Evolutionary conservation across 169 alveolate species (phyloP).

Genomic region (Plasmodium knowlesi): DNA sequence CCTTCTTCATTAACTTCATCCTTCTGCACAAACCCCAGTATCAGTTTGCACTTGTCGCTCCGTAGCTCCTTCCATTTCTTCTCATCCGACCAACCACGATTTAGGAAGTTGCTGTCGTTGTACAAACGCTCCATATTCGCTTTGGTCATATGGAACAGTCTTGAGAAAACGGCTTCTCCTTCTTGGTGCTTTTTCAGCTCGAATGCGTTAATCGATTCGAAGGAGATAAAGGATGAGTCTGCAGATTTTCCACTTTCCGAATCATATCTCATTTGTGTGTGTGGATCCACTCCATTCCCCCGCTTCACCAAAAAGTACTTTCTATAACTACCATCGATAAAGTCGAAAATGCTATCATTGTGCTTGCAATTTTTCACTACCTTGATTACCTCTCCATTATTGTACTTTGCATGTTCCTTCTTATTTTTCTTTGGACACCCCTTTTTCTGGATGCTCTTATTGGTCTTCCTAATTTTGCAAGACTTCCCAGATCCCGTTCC

Average conservation of each 20-base stretch:
- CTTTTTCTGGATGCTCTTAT: neutral
- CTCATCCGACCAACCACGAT: slow-evolving; percentile 81
- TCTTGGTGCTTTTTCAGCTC: slow-evolving; percentile 19
- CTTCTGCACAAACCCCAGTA: slow-evolving; percentile 19
- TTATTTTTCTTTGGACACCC: neutral
- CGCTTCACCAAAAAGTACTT: neutral
- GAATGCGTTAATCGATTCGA: slow-evolving; percentile 27
- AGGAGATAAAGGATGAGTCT: neutral
- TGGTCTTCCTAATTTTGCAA: neutral
- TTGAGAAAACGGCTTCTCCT: neutral
- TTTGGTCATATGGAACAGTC: slow-evolving; percentile 59
- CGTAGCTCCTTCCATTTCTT: slow-evolving; percentile 77
- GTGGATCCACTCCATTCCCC: neutral
- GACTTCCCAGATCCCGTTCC: neutral
- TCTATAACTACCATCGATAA: slow-evolving; percentile 14
- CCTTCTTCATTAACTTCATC: neutral
- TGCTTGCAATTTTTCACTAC: neutral
- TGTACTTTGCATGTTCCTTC: neutral
- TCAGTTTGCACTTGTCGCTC: slow-evolving; percentile 48
- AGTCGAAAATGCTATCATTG: slow-evolving; percentile 12
- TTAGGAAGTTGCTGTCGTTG: slow-evolving; percentile 77
- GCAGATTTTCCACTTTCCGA: neutral
- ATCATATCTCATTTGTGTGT: neutral
- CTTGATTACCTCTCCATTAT: neutral
- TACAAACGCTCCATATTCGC: slow-evolving; percentile 78